Conservation (phyloP, 345 rosid species). For the Pistacia integerrima region DNA sequence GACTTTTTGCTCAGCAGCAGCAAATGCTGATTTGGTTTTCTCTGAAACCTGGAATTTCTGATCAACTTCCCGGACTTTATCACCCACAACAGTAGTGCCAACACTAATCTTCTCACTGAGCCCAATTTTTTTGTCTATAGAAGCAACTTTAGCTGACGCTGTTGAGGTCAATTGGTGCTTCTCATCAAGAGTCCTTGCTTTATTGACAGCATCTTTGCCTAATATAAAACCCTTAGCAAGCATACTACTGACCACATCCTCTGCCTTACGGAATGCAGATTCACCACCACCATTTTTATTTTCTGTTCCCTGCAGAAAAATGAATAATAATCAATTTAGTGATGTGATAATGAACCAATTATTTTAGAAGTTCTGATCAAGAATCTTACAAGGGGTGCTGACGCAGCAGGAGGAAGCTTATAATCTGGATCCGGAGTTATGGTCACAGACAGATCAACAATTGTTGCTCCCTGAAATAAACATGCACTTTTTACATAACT, state of each 20-base stretch:
- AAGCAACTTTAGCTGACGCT: conserved; percentile 83
- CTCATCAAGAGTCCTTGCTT: conserved; percentile 86
- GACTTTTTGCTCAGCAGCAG: conserved; percentile 85
- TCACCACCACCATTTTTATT: conserved; percentile 53
- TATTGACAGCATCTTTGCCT: conserved; percentile 87
- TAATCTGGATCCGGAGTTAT: conserved; percentile 75
- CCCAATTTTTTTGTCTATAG: conserved; percentile 85
- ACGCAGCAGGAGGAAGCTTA: conserved; percentile 76
- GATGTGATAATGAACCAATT: neutral
- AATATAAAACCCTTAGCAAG: conserved; percentile 89
- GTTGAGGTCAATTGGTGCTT: conserved; percentile 88
- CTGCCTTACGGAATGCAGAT: conserved; percentile 76
- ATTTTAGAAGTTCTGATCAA: conserved; percentile 5
- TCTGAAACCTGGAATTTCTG: conserved; percentile 92
- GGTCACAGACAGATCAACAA: conserved; percentile 76
- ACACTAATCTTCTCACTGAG: conserved; percentile 79
- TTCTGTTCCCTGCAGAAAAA: conserved; percentile 44
- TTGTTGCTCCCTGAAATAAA: conserved; percentile 82
- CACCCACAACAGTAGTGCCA: conserved; percentile 72
- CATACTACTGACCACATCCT: conserved; percentile 89
- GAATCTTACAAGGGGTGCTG: conserved; percentile 54
- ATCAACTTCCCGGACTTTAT: conserved; percentile 91
- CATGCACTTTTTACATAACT: conserved; percentile 1
- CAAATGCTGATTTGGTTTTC: conserved; percentile 88
- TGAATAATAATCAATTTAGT: conserved; percentile 14